These are phyloP conservation scores for Pichia paraexigua DNA, from an alignment of 805 yeast genomes.

Conservation along the genomic window DNA sequence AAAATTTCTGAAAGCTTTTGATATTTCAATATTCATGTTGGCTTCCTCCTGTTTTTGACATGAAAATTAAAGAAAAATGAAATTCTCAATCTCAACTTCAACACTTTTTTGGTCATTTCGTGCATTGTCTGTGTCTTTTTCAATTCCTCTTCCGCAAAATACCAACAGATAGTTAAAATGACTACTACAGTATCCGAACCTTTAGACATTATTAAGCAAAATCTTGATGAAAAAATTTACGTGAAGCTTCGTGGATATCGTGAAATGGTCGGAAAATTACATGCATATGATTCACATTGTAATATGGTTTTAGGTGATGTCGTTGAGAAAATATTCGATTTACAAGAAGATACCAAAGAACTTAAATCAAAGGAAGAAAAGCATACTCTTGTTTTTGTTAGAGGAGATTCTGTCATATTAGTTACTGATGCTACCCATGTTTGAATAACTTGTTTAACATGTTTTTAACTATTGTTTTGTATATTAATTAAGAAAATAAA, in stretches of 20 bases:
- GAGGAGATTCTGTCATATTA: slow-evolving; percentile 96
- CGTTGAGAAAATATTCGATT: slow-evolving; percentile 64
- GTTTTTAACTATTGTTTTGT: not conserved
- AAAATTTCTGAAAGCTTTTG: no score
- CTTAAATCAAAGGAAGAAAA: slow-evolving; percentile 41
- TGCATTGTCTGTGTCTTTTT: no score
- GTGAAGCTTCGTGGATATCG: slow-evolving; percentile 93
- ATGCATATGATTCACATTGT: slow-evolving; percentile 94
- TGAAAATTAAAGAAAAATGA: not conserved
- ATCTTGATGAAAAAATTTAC: slow-evolving; percentile 77
- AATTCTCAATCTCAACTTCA: not conserved
- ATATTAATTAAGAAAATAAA: not conserved
- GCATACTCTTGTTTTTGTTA: slow-evolving; percentile 85
- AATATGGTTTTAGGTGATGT: slow-evolving; percentile 94
- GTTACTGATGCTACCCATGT: slow-evolving; percentile 37
- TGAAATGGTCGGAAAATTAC: slow-evolving; percentile 82
- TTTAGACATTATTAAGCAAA: slow-evolving; percentile 78
- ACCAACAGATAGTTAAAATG: not conserved
- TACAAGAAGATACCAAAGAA: slow-evolving; percentile 42
- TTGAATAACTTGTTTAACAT: slow-evolving; percentile 5
- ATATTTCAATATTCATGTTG: not conserved
- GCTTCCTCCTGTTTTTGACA: not conserved
- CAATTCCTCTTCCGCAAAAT: no score
- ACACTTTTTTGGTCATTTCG: not conserved
- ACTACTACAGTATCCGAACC: slow-evolving; percentile 52